Evolutionary conservation across 2,329 filamentous ascomycete species (phyloP).

Genomic region (Keithomyces neogunnii): DNA sequence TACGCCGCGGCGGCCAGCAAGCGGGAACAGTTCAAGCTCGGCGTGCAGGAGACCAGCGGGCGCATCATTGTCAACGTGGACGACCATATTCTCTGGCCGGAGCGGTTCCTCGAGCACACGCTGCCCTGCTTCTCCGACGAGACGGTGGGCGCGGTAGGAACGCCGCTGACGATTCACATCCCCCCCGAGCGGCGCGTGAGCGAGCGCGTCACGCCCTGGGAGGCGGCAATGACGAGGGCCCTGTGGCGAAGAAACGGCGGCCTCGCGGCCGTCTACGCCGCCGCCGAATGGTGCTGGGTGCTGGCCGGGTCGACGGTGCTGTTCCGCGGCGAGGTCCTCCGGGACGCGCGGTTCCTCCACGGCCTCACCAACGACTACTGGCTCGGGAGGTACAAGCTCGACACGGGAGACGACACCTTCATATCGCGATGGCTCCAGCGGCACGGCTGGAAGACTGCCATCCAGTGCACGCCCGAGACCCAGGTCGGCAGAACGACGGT

Average conservation of each 20-base stretch:
- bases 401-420: neutral
- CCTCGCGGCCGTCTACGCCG: neutral
- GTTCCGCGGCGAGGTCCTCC: neutral
- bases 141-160: neutral
- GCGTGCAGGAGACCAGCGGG: neutral
- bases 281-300: neutral
- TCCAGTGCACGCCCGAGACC: neutral
- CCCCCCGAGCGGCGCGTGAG: neutral
- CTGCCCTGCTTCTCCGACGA: neutral
- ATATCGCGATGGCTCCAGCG: neutral
- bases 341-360: neutral
- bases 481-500: neutral
- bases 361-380: neutral
- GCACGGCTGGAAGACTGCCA: neutral
- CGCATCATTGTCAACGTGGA: neutral
- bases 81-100: neutral
- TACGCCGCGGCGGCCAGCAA: neutral
- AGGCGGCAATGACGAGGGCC: neutral
- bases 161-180: neutral
- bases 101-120: neutral
- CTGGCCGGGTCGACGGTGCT: neutral
- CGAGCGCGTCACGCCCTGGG: neutral
- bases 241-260: neutral
- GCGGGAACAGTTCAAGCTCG: neutral
- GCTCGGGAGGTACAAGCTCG: neutral